Evolutionary conservation across 2,329 filamentous ascomycete genomes (phyloP).

Genomic region (Ophiostoma perfectum): DNA sequence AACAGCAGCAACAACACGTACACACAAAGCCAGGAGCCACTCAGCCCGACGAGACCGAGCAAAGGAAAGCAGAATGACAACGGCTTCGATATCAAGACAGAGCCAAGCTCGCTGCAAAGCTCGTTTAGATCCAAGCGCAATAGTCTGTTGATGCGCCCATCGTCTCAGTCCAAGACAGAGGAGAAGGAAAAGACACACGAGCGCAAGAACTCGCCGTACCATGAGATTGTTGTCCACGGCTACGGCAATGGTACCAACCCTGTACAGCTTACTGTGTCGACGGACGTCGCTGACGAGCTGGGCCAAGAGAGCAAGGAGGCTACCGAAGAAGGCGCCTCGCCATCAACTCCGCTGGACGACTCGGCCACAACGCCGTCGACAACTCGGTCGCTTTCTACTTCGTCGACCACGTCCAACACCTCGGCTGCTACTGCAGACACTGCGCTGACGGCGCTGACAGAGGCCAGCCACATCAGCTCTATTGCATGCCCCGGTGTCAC

Average conservation of each 20-base stretch:
- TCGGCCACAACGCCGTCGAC: slow-evolving; percentile 16
- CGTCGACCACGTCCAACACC: slow-evolving; percentile 28
- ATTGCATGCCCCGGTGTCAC: neutral
- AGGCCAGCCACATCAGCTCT: neutral
- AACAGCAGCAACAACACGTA: slow-evolving; percentile 8
- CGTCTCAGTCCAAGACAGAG: neutral
- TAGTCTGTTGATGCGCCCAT: slow-evolving; percentile 13
- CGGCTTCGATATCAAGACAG: neutral
- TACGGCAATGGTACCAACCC: slow-evolving; percentile 50
- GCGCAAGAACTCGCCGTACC: slow-evolving; percentile 32
- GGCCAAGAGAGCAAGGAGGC: neutral
- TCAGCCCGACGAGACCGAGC: neutral
- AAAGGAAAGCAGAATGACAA: slow-evolving; percentile 14
- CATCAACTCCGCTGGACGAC: neutral
- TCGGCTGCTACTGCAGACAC: slow-evolving; percentile 22
- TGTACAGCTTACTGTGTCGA: slow-evolving; percentile 14
- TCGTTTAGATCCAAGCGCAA: slow-evolving; percentile 10
- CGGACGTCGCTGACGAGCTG: neutral
- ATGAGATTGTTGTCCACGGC: slow-evolving; percentile 49
- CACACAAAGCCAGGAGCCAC: neutral
- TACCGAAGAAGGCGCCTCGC: neutral
- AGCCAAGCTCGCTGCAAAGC: neutral
- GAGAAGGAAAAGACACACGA: neutral
- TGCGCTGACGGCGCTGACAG: slow-evolving; percentile 8
- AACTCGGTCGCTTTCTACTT: slow-evolving; percentile 28